Evolutionary conservation across 2,329 filamentous ascomycete species (phyloP).

Genomic region (Aspergillus glaucus): DNA sequence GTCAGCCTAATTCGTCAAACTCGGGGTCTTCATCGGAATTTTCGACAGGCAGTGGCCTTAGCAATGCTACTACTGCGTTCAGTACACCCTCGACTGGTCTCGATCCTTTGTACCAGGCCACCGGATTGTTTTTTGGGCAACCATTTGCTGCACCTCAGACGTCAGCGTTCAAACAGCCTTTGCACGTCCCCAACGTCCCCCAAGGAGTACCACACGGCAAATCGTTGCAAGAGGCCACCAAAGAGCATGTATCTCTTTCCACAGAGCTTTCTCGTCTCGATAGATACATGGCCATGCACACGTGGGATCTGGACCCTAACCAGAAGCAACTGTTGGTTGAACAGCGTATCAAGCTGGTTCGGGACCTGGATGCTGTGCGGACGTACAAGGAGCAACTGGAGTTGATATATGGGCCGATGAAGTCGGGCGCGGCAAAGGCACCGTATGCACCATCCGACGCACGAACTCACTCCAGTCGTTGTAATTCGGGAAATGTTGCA

Average conservation of each 20-base stretch:
- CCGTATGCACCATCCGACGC: not conserved
- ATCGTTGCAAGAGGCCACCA: slow-evolving; percentile 23
- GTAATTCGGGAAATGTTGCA: not conserved
- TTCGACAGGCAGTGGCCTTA: slow-evolving; percentile 3
- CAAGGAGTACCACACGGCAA: slow-evolving; percentile 13
- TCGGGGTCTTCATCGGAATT: slow-evolving; percentile 6
- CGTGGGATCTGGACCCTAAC: slow-evolving; percentile 29
- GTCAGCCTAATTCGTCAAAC: slow-evolving; percentile 8
- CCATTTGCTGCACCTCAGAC: slow-evolving; percentile 2
- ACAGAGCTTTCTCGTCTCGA: slow-evolving; percentile 31
- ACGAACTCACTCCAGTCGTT: not conserved
- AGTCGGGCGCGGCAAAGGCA: slow-evolving; percentile 1
- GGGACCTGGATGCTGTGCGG: slow-evolving; percentile 31
- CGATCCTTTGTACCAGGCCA: slow-evolving; percentile 7
- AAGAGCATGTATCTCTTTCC: slow-evolving; percentile 24
- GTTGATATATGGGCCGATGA: slow-evolving; percentile 11
- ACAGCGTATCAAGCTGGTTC: slow-evolving; percentile 31
- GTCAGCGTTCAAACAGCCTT: slow-evolving; percentile 7
- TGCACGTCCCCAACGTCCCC: slow-evolving; percentile 2
- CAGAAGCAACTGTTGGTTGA: slow-evolving; percentile 30
- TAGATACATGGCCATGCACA: slow-evolving; percentile 33
- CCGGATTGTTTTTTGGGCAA: slow-evolving; percentile 2
- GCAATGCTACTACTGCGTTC: slow-evolving; percentile 2
- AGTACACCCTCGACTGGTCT: slow-evolving; percentile 4
- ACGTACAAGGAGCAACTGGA: slow-evolving; percentile 31